Evolutionary conservation across 2,329 filamentous ascomycete genomes (phyloP), one percentile per base, ranked within the genome.

Genomic region (Ascochyta rabiei): DNA sequence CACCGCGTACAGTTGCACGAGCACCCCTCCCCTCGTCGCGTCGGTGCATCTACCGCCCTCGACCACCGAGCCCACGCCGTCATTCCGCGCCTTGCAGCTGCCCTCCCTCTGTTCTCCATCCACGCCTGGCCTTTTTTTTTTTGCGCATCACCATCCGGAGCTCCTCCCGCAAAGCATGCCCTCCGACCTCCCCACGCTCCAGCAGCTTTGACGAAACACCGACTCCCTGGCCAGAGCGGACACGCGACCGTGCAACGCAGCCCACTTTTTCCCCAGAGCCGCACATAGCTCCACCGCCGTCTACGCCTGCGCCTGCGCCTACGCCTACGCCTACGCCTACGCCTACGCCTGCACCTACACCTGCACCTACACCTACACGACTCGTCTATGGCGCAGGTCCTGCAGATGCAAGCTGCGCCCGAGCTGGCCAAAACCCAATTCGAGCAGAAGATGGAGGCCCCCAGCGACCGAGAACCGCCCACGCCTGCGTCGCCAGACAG

Each of bases 331-430:
- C 21, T 23, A 23, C 21, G 21, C 21, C 21, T 23, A 23, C 21
- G 21, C 6, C 6, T 6, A 23, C 21, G 21, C 21, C 6, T 6
- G 21, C 21, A 4, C 21, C 6, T 2, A 10, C 28, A 13, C 28
- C 28, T 30, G 6, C 28, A 4, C 28, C 4, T 4, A 15, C 28
- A 30, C 49, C 48, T 49, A 54, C 57, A 47, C 56, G 33, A 45
- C 53, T 44, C 52, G 47, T 49, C 50, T 30, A 74, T 72, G 64
- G 71, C 72, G 58, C 72, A 75, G 68, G 67, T 75, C 50, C 67
- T 76, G 40, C 64, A 71, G 31, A 74, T 74, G 69, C 73, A 75
- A 56, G 65, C 72, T 60, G 69, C 60, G 57, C 66, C 72, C 50
- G 71, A 72, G 51, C 69, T 75, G 66, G 64, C 62, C 56, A 71